A percentile compares a stretch with the other conserved stretches of the same genome.
Evolutionary conservation across 345 rosid species (phyloP).

Genomic region (Eucalyptus curtisii): DNA sequence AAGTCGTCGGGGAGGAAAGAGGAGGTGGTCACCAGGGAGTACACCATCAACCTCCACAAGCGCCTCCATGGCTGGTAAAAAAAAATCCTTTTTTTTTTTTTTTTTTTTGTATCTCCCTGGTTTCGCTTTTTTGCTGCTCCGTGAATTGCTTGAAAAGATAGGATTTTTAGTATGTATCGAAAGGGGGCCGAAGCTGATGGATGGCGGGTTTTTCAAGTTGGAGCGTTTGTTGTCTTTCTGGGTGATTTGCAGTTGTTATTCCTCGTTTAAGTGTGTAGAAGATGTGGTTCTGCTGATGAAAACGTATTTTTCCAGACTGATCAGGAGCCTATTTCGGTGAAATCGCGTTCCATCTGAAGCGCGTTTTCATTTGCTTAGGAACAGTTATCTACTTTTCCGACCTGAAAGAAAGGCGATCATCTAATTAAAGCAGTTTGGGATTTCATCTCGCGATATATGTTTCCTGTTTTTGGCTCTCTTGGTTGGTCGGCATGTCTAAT

Average conservation of each 20-base stretch:
- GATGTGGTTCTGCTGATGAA: neutral
- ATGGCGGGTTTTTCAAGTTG: neutral
- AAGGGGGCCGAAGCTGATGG: neutral
- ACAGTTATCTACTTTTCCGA: neutral
- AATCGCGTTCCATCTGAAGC: accelerated
- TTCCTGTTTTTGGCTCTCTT: neutral
- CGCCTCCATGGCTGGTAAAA: conserved; percentile 26
- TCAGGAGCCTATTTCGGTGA: neutral
- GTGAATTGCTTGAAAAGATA: neutral
- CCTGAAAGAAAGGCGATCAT: neutral
- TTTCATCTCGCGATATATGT: neutral
- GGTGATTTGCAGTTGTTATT: neutral
- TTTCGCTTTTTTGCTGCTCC: neutral
- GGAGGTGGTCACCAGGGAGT: conserved; percentile 26
- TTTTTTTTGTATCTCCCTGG: neutral
- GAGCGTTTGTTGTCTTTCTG: neutral
- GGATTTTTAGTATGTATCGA: neutral
- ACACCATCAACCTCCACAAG: conserved; percentile 31
- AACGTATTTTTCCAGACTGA: neutral
- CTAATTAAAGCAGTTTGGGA: neutral
- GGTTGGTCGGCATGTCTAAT: neutral
- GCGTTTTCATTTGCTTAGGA: neutral
- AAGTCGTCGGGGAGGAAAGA: conserved; percentile 19
- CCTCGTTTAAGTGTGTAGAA: neutral
- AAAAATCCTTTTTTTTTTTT: neutral